These are phyloP conservation scores for Hura crepitans DNA, from an alignment of 441 rosid genomes.

Conservation along the genomic window DNA sequence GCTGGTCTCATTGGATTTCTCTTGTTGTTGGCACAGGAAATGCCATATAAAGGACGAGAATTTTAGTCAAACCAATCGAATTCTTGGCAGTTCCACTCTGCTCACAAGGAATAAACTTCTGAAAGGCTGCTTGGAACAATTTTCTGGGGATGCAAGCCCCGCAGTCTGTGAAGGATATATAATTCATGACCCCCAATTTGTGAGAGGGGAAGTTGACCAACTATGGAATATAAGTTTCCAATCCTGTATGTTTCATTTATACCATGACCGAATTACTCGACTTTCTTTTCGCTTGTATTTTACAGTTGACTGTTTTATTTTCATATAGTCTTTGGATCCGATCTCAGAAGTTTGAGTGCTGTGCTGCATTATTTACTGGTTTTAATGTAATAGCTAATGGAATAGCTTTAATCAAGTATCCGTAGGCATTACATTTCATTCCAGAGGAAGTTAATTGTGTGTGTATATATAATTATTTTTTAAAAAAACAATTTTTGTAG, in stretches of 20 bases:
- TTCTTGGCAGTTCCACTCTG: conserved; percentile 24
- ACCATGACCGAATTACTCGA: conserved; percentile 7
- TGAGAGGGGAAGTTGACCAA: conserved; percentile 16
- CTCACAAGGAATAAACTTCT: conserved; percentile 28
- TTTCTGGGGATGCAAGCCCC: conserved; percentile 20
- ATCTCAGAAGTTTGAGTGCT: neutral
- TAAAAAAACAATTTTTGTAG: no score
- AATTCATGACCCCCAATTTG: conserved; percentile 10
- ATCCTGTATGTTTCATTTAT: conserved; percentile 22
- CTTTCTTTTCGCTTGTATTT: conserved; percentile 13
- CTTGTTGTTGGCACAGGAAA: conserved; percentile 46
- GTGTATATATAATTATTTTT: no score
- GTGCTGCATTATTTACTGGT: neutral
- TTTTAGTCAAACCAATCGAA: conserved; percentile 28
- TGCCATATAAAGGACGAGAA: conserved; percentile 69
- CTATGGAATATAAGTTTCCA: conserved; percentile 24
- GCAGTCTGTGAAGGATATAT: conserved; percentile 17
- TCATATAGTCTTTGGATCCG: conserved; percentile 19
- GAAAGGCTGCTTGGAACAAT: conserved; percentile 25
- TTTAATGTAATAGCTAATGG: neutral
- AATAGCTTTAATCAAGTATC: neutral
- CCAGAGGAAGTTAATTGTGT: no score
- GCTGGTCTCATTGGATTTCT: neutral
- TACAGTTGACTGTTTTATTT: conserved; percentile 17
- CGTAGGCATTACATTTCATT: neutral